These are phyloP conservation scores for Xerophyta viscosa DNA, from an alignment of 106 monocot species.

Conservation along the genomic window DNA sequence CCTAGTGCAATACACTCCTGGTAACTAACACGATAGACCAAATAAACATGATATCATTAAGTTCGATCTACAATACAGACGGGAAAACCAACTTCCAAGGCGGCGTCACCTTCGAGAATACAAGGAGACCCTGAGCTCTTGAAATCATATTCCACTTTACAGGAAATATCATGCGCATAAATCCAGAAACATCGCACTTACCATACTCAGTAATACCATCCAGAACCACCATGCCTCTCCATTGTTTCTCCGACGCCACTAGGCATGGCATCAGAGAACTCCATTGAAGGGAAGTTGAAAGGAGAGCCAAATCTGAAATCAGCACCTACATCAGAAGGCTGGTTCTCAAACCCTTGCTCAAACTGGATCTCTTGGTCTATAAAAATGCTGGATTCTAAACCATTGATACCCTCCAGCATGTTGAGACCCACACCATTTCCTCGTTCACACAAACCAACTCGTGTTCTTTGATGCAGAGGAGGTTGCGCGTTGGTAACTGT, in stretches of 20 bases:
- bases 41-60: no score
- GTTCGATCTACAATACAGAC: no score
- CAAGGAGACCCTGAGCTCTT: no score
- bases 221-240: constrained; percentile 1
- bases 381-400: background rate
- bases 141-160: no score
- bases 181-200: no score
- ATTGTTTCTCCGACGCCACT: background rate
- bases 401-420: background rate
- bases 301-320: constrained; percentile 10
- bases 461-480: background rate
- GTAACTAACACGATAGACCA: no score
- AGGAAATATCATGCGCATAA: no score
- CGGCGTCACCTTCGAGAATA: background rate
- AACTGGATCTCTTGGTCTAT: background rate
- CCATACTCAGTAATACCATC: constrained; percentile 6
- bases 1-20: no score
- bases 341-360: constrained; percentile 8
- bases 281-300: background rate
- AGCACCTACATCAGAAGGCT: background rate
- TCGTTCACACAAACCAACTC: background rate
- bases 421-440: background rate
- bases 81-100: background rate
- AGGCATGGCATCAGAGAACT: background rate
- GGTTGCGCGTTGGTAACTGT: background rate